A percentile compares a stretch with the other conserved stretches of the same genome.
Conservation (phyloP, 225 moss, liverwort and hornwort genomes). For the Polytrichum formosum region DNA sequence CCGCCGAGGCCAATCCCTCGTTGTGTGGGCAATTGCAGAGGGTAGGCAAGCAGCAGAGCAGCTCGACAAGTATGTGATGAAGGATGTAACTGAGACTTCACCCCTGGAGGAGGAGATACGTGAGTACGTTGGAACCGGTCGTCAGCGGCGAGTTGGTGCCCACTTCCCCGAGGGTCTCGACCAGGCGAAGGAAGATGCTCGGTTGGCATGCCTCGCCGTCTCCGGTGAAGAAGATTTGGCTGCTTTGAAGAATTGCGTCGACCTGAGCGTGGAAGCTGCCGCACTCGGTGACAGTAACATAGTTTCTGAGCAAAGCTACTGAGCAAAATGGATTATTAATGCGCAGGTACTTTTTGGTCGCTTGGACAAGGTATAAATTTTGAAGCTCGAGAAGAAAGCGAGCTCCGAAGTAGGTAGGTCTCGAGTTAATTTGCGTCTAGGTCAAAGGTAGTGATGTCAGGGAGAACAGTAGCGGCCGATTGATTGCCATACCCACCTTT, state of each 20-base stretch:
- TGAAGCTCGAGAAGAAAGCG: too few relatives aligned
- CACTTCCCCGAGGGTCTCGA: slow-evolving; percentile 33
- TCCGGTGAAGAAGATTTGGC: slow-evolving; percentile 31
- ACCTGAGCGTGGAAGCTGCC: slow-evolving; percentile 43
- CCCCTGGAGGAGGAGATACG: slow-evolving; percentile 30
- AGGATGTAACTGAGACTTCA: slow-evolving; percentile 8
- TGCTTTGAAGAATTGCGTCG: slow-evolving; percentile 34
- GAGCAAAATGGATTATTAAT: not conserved
- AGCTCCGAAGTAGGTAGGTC: too few relatives aligned
- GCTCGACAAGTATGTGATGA: slow-evolving; percentile 53
- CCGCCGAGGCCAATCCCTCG: slow-evolving; percentile 63
- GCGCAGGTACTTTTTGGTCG: too few relatives aligned
- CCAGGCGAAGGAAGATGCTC: slow-evolving; percentile 28
- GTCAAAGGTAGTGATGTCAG: too few relatives aligned
- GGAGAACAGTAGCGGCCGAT: too few relatives aligned
- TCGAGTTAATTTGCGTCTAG: too few relatives aligned
- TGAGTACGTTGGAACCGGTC: slow-evolving; percentile 11
- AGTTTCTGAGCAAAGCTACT: slow-evolving; percentile 50
- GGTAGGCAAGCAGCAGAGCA: slow-evolving; percentile 61
- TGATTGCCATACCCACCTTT: too few relatives aligned
- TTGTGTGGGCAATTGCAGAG: slow-evolving; percentile 75
- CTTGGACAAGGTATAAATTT: too few relatives aligned
- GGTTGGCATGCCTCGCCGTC: slow-evolving; percentile 41
- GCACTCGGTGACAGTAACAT: slow-evolving; percentile 30
- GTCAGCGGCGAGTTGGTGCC: slow-evolving; percentile 10